Evolutionary conservation across 83 land plant species (phyloP).

Genomic region (Picea mariana): DNA sequence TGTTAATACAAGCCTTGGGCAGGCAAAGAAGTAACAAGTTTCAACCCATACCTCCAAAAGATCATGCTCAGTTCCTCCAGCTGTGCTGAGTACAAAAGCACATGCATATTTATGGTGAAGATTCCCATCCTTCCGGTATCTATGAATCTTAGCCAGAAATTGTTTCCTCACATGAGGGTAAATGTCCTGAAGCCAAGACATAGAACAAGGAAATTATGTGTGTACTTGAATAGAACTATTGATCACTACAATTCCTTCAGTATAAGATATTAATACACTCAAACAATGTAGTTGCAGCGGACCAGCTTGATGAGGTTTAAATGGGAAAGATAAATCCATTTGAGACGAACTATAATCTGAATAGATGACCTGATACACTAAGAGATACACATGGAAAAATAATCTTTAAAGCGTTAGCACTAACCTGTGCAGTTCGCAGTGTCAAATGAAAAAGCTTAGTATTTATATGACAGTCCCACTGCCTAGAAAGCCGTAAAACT

Average conservation of each 20-base stretch:
- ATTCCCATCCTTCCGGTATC: constrained; percentile 52
- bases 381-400: neutral
- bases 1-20: neutral
- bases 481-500: constrained; percentile 59
- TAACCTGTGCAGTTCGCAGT: constrained; percentile 60
- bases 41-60: constrained; percentile 41
- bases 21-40: neutral
- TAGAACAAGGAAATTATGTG: neutral
- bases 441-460: constrained; percentile 54
- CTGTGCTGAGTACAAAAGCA: constrained; percentile 40
- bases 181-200: constrained; percentile 36
- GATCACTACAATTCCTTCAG: neutral
- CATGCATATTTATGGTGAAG: constrained; percentile 75
- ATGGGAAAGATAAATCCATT: no score
- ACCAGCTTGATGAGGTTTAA: no score
- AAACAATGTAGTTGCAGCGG: neutral
- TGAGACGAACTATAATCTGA: no score
- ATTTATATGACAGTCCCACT: constrained; percentile 68
- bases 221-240: constrained; percentile 4
- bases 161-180: constrained; percentile 52
- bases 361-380: no score
- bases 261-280: neutral
- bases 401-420: neutral
- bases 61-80: constrained; percentile 23
- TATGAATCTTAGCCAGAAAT: constrained; percentile 63